Evolutionary conservation across 192 early-diverging fungal genomes (phyloP).

Genomic region (Irineochytrium annulatum): DNA sequence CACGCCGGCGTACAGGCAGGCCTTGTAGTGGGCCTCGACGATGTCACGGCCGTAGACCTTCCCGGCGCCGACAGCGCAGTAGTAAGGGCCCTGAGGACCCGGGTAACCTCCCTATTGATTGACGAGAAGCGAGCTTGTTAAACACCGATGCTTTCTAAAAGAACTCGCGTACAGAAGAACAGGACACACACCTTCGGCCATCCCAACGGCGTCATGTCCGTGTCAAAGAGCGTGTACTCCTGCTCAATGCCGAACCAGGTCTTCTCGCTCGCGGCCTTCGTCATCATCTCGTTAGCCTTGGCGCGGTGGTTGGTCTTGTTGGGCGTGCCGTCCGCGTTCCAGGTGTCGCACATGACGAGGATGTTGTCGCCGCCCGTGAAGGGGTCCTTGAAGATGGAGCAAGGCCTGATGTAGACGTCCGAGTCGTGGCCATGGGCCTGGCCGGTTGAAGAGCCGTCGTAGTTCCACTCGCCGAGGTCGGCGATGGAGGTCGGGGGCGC

Average conservation of each 20-base stretch:
- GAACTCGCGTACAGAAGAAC: too few relatives aligned
- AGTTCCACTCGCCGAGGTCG: slow-evolving; percentile 54
- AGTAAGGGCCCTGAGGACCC: slow-evolving; percentile 53
- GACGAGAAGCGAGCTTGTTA: too few relatives aligned
- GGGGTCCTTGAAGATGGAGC: slow-evolving; percentile 47
- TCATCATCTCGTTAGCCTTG: slow-evolving; percentile 35
- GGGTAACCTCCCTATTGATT: slow-evolving; percentile 52
- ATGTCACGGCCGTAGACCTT: slow-evolving; percentile 53
- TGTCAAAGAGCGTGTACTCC: slow-evolving; percentile 41
- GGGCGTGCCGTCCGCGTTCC: slow-evolving; percentile 53
- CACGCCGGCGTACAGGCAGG: slow-evolving; percentile 53
- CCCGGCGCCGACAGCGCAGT: slow-evolving; percentile 51
- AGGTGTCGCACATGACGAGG: slow-evolving; percentile 47
- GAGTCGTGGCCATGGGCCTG: slow-evolving; percentile 52
- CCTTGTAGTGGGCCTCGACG: slow-evolving; percentile 55
- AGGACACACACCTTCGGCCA: too few relatives aligned
- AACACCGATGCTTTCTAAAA: too few relatives aligned
- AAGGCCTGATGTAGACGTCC: slow-evolving; percentile 48
- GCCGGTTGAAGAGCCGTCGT: slow-evolving; percentile 52
- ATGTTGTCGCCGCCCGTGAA: slow-evolving; percentile 55
- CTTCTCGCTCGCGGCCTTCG: slow-evolving; percentile 27
- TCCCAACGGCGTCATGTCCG: slow-evolving; percentile 44
- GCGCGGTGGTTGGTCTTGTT: slow-evolving; percentile 48
- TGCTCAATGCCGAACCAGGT: slow-evolving; percentile 60
- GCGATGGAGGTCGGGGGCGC: slow-evolving; percentile 14